Evolutionary conservation across 169 alveolate species (phyloP), one percentile per base, ranked within the genome.

Genomic region (Cryptosporidium parvum): DNA sequence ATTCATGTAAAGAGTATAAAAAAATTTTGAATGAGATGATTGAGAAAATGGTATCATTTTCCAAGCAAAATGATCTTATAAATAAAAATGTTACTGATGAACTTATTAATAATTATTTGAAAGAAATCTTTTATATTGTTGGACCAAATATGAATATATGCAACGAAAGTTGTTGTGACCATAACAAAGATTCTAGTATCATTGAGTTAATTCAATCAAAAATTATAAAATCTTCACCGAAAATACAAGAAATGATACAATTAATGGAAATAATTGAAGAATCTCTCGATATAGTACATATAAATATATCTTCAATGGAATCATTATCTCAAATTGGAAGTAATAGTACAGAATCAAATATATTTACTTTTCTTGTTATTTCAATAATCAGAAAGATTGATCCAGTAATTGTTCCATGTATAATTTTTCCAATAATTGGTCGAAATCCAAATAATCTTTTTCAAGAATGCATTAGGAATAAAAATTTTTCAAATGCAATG

Each of bases 371-470:
- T 39, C 23, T 80, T 9, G 52, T 65, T 26, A 65, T 80, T 29
- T 80, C 75, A 23, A 29, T 59, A n/a, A 31, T 67, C 18, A 37
- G 89, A 48, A 80, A 65, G 39, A 65, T 65, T 6, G 75, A 80
- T 51, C 65, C 89, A 7, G 23, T 80, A 10, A 65, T 80, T 80
- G 72, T 75, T 39, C 80, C 89, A 42, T 80, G 80, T 39, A 65
- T 80, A 14, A 26, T 80, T 44, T 80, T 80, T 65, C 89, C 89
- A 44, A 23, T 42, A 23, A 44, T 80, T 21, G 16, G 44, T 23
- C 59, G 14, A 10, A 80, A 21, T 29, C 89, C 89, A 7, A 42
- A 31, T 12, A 65, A 80, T 29, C 51, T 59, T n/a, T 80, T 62
- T 45, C 42, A 8, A 18, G 23, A n/a, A 23, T 80, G 80, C 62